A percentile compares a stretch with the other conserved stretches of the same genome.
phyloP scores from a whole-genome alignment of 257 asterid species.

The Handroanthus guayacan region DNA sequence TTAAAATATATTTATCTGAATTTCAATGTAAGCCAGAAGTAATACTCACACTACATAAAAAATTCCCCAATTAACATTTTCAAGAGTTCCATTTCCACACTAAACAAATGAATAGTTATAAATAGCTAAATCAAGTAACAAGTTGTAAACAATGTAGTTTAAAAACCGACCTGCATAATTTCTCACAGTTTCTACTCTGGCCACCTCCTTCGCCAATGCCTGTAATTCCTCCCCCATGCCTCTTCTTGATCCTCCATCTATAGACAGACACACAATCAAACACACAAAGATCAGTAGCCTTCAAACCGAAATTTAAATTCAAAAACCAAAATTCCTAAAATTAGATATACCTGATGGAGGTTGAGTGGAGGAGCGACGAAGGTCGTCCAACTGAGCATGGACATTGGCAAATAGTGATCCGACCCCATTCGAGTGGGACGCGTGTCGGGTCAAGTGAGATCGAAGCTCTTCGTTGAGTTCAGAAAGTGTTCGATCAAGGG shows the following conservation, averaged over 20 bases:
- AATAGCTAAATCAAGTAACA: background rate
- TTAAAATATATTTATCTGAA: background rate
- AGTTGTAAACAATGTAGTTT: background rate
- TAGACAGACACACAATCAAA: constrained; percentile 10
- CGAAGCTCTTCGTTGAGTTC: constrained; percentile 62
- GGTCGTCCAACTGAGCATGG: constrained; percentile 59
- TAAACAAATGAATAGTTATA: background rate
- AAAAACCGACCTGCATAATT: constrained; percentile 75
- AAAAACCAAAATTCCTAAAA: background rate
- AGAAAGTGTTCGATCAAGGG: constrained; percentile 61
- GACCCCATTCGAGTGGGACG: constrained; percentile 63
- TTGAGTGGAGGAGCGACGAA: constrained; percentile 52
- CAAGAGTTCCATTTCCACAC: constrained; percentile 18
- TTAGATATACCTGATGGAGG: constrained; percentile 50
- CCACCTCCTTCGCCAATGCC: constrained; percentile 94
- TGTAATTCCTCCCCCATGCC: constrained; percentile 85
- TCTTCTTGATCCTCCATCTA: constrained; percentile 68
- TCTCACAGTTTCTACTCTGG: constrained; percentile 90
- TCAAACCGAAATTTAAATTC: background rate
- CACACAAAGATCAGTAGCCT: background rate
- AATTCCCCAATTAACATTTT: background rate
- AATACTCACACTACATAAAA: background rate
- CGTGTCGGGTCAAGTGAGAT: constrained; percentile 53
- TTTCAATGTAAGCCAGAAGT: background rate
- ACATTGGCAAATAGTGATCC: constrained; percentile 51